Evolutionary conservation across 176 grass and related monocot species (phyloP).

Genomic region (Miscanthus lutarioriparius): DNA sequence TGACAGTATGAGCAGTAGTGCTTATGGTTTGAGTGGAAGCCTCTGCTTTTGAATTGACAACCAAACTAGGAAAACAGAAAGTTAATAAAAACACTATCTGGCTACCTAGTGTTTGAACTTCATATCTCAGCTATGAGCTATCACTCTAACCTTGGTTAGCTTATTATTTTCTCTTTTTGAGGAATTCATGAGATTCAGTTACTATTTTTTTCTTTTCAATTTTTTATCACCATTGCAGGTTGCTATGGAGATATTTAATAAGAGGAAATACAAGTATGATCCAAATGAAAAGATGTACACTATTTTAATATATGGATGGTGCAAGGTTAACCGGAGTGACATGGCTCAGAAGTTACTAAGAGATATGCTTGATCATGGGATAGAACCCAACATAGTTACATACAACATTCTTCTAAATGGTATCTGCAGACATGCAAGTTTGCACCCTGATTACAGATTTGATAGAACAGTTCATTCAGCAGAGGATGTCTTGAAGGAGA

Average conservation of each 20-base stretch:
- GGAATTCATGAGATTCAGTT: background rate
- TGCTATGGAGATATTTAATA: conserved; percentile 91
- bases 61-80: conserved; percentile 8
- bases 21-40: conserved; percentile 6
- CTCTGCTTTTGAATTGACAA: background rate
- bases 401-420: conserved; percentile 96
- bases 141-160: background rate
- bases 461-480: conserved; percentile 80
- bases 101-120: conserved; percentile 9
- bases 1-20: background rate
- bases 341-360: conserved; percentile 69
- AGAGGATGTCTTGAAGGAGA: conserved; percentile 71
- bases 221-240: conserved; percentile 48
- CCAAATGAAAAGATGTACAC: conserved; percentile 79
- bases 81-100: background rate
- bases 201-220: background rate
- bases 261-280: conserved; percentile 90
- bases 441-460: conserved; percentile 86
- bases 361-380: conserved; percentile 74
- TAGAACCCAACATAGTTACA: conserved; percentile 89
- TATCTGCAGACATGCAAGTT: conserved; percentile 81
- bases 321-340: conserved; percentile 71
- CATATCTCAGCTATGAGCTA: background rate
- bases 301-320: conserved; percentile 91
- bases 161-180: background rate